Conservation (phyloP, 768 basidiomycete species). For the Hygrophorus pudorinus region DNA sequence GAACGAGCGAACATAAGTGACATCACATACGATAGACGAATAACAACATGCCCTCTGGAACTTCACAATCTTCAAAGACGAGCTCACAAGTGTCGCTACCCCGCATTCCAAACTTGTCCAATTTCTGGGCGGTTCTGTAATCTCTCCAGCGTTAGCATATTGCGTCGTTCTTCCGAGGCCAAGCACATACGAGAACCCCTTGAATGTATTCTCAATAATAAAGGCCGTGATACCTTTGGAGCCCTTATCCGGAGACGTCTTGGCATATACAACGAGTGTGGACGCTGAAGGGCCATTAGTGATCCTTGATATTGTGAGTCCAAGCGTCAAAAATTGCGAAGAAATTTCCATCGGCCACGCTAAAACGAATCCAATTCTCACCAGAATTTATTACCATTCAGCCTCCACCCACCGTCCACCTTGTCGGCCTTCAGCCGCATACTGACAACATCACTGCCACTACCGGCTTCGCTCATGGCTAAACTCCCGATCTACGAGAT, state of each 20-base stretch:
- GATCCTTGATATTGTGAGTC: conserved; percentile 52
- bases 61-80: conserved; percentile 83
- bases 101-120: conserved; percentile 96
- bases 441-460: conserved; percentile 92
- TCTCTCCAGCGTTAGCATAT: too few species aligned
- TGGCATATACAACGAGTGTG: conserved; percentile 88
- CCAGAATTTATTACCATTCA: conserved; percentile 96
- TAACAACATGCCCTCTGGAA: conserved; percentile 61
- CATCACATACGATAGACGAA: background rate
- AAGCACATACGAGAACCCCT: conserved; percentile 53
- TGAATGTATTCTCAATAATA: conserved; percentile 73
- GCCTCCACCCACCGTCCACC: conserved; percentile 60
- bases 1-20: conserved; percentile 8
- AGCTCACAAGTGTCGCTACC: conserved; percentile 93
- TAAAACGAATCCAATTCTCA: conserved; percentile 23
- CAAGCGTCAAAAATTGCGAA: background rate
- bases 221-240: conserved; percentile 91
- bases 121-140: conserved; percentile 58
- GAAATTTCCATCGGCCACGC: background rate
- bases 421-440: conserved; percentile 82
- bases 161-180: too few species aligned
- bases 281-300: conserved; percentile 91
- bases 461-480: conserved; percentile 91
- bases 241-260: conserved; percentile 65
- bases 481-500: conserved; percentile 44